Evolutionary conservation across 2,329 filamentous ascomycete species (phyloP).

Genomic region (Alternaria hordeiaustralica): DNA sequence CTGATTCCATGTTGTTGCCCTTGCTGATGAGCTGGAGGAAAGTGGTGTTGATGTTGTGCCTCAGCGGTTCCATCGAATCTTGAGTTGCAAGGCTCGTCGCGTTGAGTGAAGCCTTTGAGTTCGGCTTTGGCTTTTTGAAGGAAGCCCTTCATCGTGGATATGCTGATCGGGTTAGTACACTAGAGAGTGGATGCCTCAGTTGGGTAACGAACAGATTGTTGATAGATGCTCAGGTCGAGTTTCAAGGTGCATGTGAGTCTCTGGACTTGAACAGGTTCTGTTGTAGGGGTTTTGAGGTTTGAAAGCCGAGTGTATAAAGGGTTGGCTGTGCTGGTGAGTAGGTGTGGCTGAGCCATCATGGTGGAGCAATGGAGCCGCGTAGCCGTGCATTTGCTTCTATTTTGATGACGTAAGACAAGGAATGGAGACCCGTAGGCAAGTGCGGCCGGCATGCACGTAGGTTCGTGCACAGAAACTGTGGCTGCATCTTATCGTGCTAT

Average conservation of each 20-base stretch:
- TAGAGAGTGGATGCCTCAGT: constrained; percentile 1
- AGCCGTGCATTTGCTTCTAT: constrained; percentile 8
- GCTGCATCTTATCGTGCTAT: constrained; percentile 8
- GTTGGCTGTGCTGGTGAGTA: not conserved
- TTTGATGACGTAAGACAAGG: constrained; percentile 17
- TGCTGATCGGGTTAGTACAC: constrained; percentile 13
- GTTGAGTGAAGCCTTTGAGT: constrained; percentile 19
- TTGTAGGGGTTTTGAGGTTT: not conserved
- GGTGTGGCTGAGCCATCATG: not conserved
- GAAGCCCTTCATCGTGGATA: constrained; percentile 32
- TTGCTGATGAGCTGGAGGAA: not conserved
- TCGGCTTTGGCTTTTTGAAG: constrained; percentile 39
- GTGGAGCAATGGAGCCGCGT: constrained; percentile 15
- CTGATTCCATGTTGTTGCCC: constrained; percentile 42
- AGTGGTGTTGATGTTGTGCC: constrained; percentile 6
- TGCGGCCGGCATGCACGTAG: not conserved
- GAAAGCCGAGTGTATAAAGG: not conserved
- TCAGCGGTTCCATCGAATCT: not conserved
- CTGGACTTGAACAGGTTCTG: not conserved
- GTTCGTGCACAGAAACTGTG: not conserved
- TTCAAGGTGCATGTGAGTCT: not conserved
- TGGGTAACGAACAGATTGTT: not conserved
- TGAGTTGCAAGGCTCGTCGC: not conserved
- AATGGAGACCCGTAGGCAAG: constrained; percentile 3
- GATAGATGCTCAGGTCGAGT: not conserved